phyloP scores from a whole-genome alignment of 352 stramenopile genomes.

The Phytophthora tubulina region DNA sequence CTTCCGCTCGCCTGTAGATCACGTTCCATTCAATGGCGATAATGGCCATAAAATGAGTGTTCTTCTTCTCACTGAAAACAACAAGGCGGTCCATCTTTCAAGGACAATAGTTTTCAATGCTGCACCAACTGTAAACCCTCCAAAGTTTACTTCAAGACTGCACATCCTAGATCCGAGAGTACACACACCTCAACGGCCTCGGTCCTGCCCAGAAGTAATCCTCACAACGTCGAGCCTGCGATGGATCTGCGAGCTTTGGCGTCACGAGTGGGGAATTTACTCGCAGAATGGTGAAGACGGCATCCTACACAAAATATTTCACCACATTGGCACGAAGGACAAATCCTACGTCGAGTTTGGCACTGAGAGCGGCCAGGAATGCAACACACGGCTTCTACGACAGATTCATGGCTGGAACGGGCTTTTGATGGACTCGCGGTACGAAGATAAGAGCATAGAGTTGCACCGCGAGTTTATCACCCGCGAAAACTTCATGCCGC shows the following conservation, averaged over 20 bases:
- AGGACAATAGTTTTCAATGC: conserved; percentile 32
- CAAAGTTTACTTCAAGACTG: conserved; percentile 16
- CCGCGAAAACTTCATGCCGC: conserved; percentile 65
- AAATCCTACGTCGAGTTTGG: conserved; percentile 76
- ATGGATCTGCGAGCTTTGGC: conserved; percentile 72
- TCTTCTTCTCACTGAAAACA: conserved; percentile 58
- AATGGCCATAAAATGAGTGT: conserved; percentile 46
- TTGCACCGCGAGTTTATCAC: conserved; percentile 71
- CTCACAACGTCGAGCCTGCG: background rate
- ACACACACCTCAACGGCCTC: conserved; percentile 39
- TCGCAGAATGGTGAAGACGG: conserved; percentile 84
- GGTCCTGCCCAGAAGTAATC: conserved; percentile 29
- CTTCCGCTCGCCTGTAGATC: conserved; percentile 51
- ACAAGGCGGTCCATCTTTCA: conserved; percentile 49
- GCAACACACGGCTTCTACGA: conserved; percentile 70
- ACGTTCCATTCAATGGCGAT: conserved; percentile 23
- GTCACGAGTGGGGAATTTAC: conserved; percentile 69
- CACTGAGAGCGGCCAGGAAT: conserved; percentile 61
- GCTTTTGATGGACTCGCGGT: conserved; percentile 66
- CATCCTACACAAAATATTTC: conserved; percentile 68
- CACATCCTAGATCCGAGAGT: conserved; percentile 36
- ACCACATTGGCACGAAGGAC: conserved; percentile 47
- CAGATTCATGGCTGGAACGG: conserved; percentile 61
- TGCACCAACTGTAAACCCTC: conserved; percentile 8
- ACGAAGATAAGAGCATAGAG: conserved; percentile 57